Conservation (phyloP, 257 asterid genomes). For the Leptodermis oblonga region DNA sequence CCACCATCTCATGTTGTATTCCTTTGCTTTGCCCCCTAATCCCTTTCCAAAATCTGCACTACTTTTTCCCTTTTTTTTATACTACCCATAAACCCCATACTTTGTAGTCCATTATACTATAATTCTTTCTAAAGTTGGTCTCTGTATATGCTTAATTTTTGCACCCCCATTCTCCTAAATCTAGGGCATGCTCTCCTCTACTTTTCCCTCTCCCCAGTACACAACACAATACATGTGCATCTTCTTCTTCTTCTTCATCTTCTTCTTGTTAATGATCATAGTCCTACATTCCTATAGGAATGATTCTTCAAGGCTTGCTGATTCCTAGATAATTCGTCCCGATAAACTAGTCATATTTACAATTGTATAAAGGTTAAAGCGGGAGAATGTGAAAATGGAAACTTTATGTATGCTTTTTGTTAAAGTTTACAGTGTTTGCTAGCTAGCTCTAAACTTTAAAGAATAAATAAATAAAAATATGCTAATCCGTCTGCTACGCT, state of each 20-base stretch:
- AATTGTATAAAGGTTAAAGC: no score
- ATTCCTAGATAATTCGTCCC: no score
- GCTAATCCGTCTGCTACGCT: not conserved
- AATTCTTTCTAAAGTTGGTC: slow-evolving; percentile 7
- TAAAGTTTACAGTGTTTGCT: not conserved
- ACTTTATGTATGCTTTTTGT: not conserved
- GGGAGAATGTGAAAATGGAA: no score
- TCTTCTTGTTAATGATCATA: not conserved
- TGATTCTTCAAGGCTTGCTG: no score
- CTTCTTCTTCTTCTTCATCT: not conserved
- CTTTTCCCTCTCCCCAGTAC: slow-evolving; percentile 27
- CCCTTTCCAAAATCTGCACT: slow-evolving; percentile 48
- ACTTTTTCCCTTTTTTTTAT: slow-evolving; percentile 27
- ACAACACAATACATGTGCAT: not conserved
- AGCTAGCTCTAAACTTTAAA: no score
- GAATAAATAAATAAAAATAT: no score
- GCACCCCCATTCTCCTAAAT: slow-evolving; percentile 23
- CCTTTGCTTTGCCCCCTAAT: slow-evolving; percentile 57
- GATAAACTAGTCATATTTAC: no score
- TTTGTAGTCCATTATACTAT: not conserved
- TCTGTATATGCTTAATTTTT: not conserved
- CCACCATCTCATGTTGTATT: slow-evolving; percentile 29
- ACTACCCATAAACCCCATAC: slow-evolving; percentile 13
- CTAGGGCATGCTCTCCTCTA: slow-evolving; percentile 38
- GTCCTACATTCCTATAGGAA: no score